Percentiles rank a stretch among this genome's conserved stretches.
These are phyloP conservation scores for Pythium apleroticum DNA, from an alignment of 352 stramenopile species.

Conservation along the genomic window DNA sequence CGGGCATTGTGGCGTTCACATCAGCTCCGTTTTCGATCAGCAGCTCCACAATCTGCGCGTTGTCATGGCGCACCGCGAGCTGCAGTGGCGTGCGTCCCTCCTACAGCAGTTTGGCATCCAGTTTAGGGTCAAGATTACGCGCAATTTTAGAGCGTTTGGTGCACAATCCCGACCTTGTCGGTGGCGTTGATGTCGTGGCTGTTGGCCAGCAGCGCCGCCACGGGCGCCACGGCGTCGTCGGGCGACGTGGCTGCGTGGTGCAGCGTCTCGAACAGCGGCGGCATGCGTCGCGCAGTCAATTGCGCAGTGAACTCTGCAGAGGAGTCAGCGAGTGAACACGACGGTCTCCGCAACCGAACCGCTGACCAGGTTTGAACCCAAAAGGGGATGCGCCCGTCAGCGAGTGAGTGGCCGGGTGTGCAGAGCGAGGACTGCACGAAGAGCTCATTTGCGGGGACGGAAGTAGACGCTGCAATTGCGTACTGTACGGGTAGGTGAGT, in stretches of 20 bases:
- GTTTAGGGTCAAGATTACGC: background rate
- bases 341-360: too few species aligned
- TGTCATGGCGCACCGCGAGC: slow-evolving; percentile 17
- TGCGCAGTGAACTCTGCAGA: too few species aligned
- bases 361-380: too few species aligned
- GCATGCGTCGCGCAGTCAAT: background rate
- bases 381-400: background rate
- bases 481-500: too few species aligned
- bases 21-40: slow-evolving; percentile 17
- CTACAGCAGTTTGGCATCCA: slow-evolving; percentile 6
- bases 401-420: too few species aligned
- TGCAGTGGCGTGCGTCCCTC: slow-evolving; percentile 17
- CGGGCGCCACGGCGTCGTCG: background rate
- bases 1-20: slow-evolving; percentile 24
- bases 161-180: background rate
- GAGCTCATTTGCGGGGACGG: background rate
- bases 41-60: slow-evolving; percentile 15
- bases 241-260: background rate
- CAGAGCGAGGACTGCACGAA: background rate
- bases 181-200: background rate
- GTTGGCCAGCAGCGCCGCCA: slow-evolving; percentile 1
- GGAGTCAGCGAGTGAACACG: too few species aligned
- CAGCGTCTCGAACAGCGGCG: slow-evolving; percentile 1
- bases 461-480: too few species aligned
- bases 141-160: too few species aligned